Conservation (phyloP, 352 stramenopile species). For the Phytopythium chamaehyphon region DNA sequence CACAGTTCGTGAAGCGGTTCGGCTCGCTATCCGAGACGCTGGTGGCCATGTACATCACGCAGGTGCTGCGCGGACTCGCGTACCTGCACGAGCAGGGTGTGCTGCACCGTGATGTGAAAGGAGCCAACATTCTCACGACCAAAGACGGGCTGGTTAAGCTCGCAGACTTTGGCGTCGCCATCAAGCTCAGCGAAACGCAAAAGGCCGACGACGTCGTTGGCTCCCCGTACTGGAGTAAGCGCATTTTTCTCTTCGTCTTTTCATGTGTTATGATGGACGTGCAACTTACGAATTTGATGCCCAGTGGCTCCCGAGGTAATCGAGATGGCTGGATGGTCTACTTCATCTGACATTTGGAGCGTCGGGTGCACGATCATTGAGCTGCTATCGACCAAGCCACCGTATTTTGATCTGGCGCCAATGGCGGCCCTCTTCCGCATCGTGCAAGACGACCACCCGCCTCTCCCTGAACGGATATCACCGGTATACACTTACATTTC, state of each 20-base stretch:
- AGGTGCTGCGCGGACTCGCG: slow-evolving; percentile 87
- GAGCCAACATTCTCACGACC: slow-evolving; percentile 92
- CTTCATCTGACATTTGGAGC: slow-evolving; percentile 93
- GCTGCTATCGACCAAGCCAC: slow-evolving; percentile 90
- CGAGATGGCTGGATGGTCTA: slow-evolving; percentile 91
- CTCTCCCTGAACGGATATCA: slow-evolving; percentile 86
- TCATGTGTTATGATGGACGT: not conserved
- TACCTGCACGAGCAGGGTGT: slow-evolving; percentile 92
- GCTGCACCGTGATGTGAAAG: slow-evolving; percentile 92
- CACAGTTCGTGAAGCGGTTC: slow-evolving; percentile 93
- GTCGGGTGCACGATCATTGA: slow-evolving; percentile 95
- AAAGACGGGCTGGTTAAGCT: slow-evolving; percentile 91
- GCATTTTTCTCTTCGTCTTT: not conserved
- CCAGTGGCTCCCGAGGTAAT: slow-evolving; percentile 95
- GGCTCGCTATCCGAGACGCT: slow-evolving; percentile 89
- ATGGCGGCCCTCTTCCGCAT: slow-evolving; percentile 92
- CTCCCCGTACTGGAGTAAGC: slow-evolving; percentile 93
- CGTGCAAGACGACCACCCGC: slow-evolving; percentile 91
- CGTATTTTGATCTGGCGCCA: slow-evolving; percentile 91
- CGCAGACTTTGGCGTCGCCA: slow-evolving; percentile 91
- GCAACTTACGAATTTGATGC: slow-evolving; percentile 6
- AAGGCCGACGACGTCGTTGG: slow-evolving; percentile 90
- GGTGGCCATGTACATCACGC: slow-evolving; percentile 90
- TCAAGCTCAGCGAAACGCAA: slow-evolving; percentile 85
- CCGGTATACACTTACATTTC: slow-evolving; percentile 29